phyloP scores from a whole-genome alignment of 352 stramenopile genomes.

The Plasmopara halstedii region DNA sequence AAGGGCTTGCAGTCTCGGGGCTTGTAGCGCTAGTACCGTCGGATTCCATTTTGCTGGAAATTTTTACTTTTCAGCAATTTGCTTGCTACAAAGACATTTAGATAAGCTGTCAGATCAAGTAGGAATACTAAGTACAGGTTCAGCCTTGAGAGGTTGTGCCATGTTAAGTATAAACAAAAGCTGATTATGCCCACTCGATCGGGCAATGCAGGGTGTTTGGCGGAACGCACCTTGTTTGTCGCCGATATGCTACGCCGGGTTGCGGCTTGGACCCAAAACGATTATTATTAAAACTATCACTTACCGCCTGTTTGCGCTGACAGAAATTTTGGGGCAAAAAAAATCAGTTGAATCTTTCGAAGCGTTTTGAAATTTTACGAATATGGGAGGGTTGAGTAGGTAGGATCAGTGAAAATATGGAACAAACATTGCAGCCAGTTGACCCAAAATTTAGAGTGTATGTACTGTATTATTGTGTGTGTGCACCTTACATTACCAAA shows the following conservation, averaged over 20 bases:
- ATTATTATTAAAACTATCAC: too few species aligned
- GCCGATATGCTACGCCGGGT: conserved; percentile 56
- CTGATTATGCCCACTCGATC: neutral
- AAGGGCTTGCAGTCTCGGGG: conserved; percentile 21
- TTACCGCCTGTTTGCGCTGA: too few species aligned
- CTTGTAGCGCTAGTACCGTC: conserved; percentile 20
- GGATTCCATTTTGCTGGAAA: conserved; percentile 28
- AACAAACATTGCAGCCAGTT: too few species aligned
- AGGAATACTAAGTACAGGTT: neutral
- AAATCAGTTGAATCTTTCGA: too few species aligned
- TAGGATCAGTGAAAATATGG: too few species aligned
- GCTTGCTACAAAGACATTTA: conserved; percentile 41
- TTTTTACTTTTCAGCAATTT: conserved; percentile 68
- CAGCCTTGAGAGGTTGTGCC: neutral
- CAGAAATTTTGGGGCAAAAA: too few species aligned
- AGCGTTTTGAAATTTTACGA: too few species aligned
- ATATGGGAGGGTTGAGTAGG: too few species aligned
- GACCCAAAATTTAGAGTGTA: too few species aligned
- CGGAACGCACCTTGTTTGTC: conserved; percentile 58
- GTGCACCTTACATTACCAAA: too few species aligned
- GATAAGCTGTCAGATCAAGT: neutral
- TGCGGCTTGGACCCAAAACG: too few species aligned
- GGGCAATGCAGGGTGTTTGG: conserved; percentile 1
- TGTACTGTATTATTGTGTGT: too few species aligned
- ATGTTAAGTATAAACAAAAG: neutral